A percentile compares a stretch with the other conserved stretches of the same genome.
Conservation (phyloP, 2,329 filamentous ascomycete genomes). For the Penicillium sp. region DNA sequence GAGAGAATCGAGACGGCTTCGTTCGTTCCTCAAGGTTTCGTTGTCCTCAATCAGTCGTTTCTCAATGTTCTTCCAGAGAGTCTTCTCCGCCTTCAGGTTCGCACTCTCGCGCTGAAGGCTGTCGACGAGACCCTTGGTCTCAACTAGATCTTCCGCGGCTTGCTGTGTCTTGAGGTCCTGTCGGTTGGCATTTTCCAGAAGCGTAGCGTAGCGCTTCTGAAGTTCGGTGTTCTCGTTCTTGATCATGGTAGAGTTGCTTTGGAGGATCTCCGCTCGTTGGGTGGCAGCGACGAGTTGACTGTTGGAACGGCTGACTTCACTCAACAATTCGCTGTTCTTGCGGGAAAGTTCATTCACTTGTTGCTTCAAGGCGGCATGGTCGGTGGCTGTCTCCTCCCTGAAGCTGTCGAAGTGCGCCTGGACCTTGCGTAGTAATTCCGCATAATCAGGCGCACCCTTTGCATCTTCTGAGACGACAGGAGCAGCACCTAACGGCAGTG, state of each 20-base stretch:
- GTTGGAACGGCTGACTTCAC: conserved; percentile 76
- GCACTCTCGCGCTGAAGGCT: conserved; percentile 88
- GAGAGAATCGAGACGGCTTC: conserved; percentile 79
- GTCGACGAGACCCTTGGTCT: conserved; percentile 79
- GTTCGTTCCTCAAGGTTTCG: conserved; percentile 81
- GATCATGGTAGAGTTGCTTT: conserved; percentile 82
- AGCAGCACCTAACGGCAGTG: conserved; percentile 61
- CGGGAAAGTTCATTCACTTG: conserved; percentile 81
- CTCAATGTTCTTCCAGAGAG: conserved; percentile 92
- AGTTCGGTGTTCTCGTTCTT: conserved; percentile 85
- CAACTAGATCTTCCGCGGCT: conserved; percentile 89
- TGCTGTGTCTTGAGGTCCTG: conserved; percentile 91
- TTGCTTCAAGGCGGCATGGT: conserved; percentile 80
- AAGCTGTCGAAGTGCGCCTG: conserved; percentile 90
- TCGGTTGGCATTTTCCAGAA: conserved; percentile 84
- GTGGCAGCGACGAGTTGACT: conserved; percentile 82
- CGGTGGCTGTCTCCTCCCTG: conserved; percentile 80
- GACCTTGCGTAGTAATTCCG: conserved; percentile 80
- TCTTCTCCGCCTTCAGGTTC: conserved; percentile 93
- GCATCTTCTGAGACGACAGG: conserved; percentile 53
- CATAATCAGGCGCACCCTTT: conserved; percentile 70
- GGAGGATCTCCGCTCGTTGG: conserved; percentile 86
- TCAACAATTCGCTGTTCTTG: conserved; percentile 82
- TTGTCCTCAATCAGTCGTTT: conserved; percentile 87
- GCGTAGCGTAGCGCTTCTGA: conserved; percentile 76